phyloP scores from a whole-genome alignment of 2,329 filamentous ascomycete species.

The Magnaporthiopsis poae region DNA sequence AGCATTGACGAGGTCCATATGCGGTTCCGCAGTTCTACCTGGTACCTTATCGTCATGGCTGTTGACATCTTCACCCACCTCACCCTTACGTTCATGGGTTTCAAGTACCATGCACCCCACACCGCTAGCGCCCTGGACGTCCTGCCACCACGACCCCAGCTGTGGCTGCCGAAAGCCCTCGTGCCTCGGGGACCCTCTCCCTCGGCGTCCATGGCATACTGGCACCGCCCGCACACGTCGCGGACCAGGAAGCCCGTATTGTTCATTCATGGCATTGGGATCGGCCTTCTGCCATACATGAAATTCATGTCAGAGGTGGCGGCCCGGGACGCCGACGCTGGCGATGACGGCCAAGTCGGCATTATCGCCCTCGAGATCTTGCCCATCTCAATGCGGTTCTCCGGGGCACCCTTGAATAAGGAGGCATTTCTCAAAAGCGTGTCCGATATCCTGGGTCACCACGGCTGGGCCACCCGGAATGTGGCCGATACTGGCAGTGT shows the following conservation, averaged over 20 bases:
- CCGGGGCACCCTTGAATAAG: slow-evolving; percentile 39
- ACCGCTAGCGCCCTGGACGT: slow-evolving; percentile 30
- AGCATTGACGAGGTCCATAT: slow-evolving; percentile 56
- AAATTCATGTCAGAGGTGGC: slow-evolving; percentile 43
- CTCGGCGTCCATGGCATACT: slow-evolving; percentile 48
- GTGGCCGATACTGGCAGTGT: background rate
- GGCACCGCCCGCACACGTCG: slow-evolving; percentile 53
- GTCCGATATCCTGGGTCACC: slow-evolving; percentile 43
- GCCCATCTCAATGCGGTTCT: slow-evolving; percentile 54
- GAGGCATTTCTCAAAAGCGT: slow-evolving; percentile 48
- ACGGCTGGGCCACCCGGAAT: slow-evolving; percentile 33
- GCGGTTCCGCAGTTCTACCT: slow-evolving; percentile 51
- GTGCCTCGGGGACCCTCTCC: slow-evolving; percentile 27
- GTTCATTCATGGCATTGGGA: slow-evolving; percentile 62
- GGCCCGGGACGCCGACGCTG: slow-evolving; percentile 6
- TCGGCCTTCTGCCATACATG: slow-evolving; percentile 56
- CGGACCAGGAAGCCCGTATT: slow-evolving; percentile 43
- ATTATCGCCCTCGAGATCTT: slow-evolving; percentile 58
- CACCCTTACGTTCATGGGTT: slow-evolving; percentile 37
- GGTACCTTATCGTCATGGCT: slow-evolving; percentile 49
- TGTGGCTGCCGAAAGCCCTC: slow-evolving; percentile 15
- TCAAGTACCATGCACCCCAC: slow-evolving; percentile 39
- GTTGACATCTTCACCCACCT: slow-evolving; percentile 43
- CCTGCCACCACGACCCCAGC: slow-evolving; percentile 49
- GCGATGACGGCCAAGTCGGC: slow-evolving; percentile 41